Conservation (phyloP, 2,329 filamentous ascomycete species). For the Trichoderma breve region DNA sequence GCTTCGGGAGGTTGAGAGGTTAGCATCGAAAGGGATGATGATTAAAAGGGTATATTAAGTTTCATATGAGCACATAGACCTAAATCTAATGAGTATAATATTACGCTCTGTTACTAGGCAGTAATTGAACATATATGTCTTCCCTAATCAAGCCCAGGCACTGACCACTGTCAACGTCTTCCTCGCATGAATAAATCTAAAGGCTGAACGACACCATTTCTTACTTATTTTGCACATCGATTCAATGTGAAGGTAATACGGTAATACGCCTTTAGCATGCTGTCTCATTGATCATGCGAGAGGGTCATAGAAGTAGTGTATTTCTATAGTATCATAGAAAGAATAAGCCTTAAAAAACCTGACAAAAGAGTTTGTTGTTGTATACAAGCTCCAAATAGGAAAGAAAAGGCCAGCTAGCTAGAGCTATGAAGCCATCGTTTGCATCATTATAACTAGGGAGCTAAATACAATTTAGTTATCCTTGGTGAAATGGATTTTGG, state of each 20-base stretch:
- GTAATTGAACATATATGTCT: not conserved
- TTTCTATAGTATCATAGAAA: not conserved
- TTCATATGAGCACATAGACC: not conserved
- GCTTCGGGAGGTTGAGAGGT: constrained; percentile 23
- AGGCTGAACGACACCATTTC: not conserved
- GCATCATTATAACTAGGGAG: not conserved
- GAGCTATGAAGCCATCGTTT: not conserved
- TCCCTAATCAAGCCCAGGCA: not conserved
- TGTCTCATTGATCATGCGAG: not conserved
- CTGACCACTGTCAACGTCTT: not conserved
- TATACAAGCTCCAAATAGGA: not conserved
- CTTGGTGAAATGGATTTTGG: not conserved
- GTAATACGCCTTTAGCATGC: not conserved
- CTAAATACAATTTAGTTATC: not conserved
- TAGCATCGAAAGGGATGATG: not conserved
- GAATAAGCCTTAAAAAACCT: not conserved
- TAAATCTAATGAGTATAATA: not conserved
- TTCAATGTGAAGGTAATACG: not conserved
- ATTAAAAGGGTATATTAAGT: not conserved
- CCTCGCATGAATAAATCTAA: not conserved
- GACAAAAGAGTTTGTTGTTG: not conserved
- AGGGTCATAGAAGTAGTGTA: not conserved
- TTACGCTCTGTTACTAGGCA: not conserved
- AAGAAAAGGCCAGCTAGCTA: not conserved
- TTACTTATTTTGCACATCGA: not conserved